phyloP scores from a whole-genome alignment of 129 eudicot genomes.

The Flaveria bidentis region DNA sequence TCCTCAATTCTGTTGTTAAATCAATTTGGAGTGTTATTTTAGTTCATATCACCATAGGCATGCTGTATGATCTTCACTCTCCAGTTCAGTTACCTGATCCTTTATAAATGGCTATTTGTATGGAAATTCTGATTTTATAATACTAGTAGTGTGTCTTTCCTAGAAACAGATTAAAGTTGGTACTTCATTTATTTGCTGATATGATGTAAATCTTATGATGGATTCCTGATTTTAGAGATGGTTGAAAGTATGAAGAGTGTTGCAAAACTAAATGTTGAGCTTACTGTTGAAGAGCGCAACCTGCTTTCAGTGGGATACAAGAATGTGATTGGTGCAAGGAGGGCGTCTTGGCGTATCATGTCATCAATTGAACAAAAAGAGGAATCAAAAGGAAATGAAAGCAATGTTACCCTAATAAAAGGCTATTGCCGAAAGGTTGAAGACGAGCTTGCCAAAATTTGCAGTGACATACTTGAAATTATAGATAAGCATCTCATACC shows the following conservation, averaged over 20 bases:
- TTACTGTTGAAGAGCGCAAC: conserved; percentile 86
- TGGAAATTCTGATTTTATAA: background rate
- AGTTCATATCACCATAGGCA: background rate
- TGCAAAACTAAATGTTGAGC: conserved; percentile 81
- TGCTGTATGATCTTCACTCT: background rate
- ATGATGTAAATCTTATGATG: background rate
- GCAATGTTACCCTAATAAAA: conserved; percentile 73
- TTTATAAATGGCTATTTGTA: background rate
- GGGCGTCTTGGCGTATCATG: conserved; percentile 98
- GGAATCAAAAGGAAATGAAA: conserved; percentile 79
- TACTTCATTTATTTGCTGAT: background rate
- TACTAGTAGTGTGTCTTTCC: background rate
- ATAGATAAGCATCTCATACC: conserved; percentile 81
- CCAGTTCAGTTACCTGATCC: background rate
- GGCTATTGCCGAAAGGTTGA: conserved; percentile 85
- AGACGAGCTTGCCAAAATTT: conserved; percentile 84
- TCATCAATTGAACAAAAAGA: conserved; percentile 94
- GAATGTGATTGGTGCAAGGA: conserved; percentile 83
- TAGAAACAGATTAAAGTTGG: background rate
- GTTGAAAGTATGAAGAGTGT: conserved; percentile 89
- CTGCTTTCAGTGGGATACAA: conserved; percentile 92
- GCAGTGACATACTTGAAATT: conserved; percentile 76
- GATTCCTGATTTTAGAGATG: conserved; percentile 62
- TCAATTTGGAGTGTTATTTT: background rate
- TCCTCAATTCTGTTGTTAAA: conserved; percentile 10